Evolutionary conservation across 73 alveolate genomes (phyloP).

Genomic region (Paramecium pentaurelia): DNA sequence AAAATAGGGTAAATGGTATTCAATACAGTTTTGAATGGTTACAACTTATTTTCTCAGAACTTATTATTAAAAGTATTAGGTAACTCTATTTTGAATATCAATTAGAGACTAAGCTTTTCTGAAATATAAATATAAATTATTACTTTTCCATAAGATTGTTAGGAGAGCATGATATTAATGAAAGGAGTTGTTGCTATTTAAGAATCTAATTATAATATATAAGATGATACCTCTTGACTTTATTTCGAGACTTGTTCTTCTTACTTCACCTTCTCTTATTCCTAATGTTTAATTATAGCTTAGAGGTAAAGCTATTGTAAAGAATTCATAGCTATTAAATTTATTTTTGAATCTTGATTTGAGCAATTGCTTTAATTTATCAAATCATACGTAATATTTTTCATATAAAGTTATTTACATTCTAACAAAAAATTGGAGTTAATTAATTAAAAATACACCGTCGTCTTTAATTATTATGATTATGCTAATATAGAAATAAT

Average conservation of each 20-base stretch:
- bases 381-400: neutral
- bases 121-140: neutral
- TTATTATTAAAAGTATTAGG: neutral
- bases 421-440: neutral
- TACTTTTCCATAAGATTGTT: neutral
- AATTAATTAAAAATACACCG: neutral
- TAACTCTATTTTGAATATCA: constrained; percentile 5
- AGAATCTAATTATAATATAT: neutral
- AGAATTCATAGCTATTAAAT: constrained; percentile 17
- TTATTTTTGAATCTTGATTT: neutral
- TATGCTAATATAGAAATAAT: neutral
- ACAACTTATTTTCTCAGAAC: neutral
- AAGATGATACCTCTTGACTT: neutral
- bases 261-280: constrained; percentile 20
- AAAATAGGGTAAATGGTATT: constrained; percentile 5
- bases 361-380: neutral
- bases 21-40: neutral
- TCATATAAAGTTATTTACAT: neutral
- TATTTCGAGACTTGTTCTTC: neutral
- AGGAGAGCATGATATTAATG: neutral
- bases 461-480: neutral
- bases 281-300: neutral
- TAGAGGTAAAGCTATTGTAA: constrained; percentile 1
- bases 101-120: neutral
- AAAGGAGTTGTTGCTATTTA: neutral